Conservation (phyloP, 2,329 filamentous ascomycete genomes). For the Ophiosphaerella korrae region DNA sequence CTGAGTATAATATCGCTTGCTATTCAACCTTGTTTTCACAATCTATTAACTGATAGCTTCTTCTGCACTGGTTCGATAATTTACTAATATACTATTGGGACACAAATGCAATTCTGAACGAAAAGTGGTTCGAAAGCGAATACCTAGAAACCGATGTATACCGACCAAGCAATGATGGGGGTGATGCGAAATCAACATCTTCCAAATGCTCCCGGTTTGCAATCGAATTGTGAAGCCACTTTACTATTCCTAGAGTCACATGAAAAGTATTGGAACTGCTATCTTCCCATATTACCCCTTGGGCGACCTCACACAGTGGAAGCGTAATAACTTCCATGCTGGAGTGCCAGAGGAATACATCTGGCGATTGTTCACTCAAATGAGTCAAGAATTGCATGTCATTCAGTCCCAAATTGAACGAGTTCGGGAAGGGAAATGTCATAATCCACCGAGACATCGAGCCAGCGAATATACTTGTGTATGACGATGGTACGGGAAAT, state of each 20-base stretch:
- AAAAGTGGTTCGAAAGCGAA: too few species aligned
- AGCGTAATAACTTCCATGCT: background rate
- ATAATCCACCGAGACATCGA: conserved; percentile 36
- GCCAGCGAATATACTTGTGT: conserved; percentile 35
- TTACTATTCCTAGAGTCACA: conserved; percentile 12
- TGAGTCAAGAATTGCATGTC: conserved; percentile 34
- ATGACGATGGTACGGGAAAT: conserved; percentile 26
- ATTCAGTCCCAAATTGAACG: conserved; percentile 24
- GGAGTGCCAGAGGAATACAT: conserved; percentile 31
- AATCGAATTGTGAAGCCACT: conserved; percentile 27
- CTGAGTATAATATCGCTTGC: too few species aligned
- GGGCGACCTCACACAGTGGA: conserved; percentile 30
- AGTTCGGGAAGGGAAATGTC: background rate
- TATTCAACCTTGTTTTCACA: too few species aligned
- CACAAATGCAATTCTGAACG: too few species aligned
- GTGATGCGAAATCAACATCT: conserved; percentile 12
- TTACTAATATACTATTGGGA: too few species aligned
- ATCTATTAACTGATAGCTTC: too few species aligned
- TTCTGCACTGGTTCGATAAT: too few species aligned
- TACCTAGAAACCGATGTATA: too few species aligned
- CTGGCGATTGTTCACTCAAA: conserved; percentile 37
- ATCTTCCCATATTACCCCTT: conserved; percentile 28
- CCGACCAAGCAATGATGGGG: too few species aligned
- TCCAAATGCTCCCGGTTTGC: conserved; percentile 19
- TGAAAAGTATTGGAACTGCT: conserved; percentile 9